Evolutionary conservation across 2,329 filamentous ascomycete genomes (phyloP).

Genomic region (Stagonosporopsis cucurbitacearum): DNA sequence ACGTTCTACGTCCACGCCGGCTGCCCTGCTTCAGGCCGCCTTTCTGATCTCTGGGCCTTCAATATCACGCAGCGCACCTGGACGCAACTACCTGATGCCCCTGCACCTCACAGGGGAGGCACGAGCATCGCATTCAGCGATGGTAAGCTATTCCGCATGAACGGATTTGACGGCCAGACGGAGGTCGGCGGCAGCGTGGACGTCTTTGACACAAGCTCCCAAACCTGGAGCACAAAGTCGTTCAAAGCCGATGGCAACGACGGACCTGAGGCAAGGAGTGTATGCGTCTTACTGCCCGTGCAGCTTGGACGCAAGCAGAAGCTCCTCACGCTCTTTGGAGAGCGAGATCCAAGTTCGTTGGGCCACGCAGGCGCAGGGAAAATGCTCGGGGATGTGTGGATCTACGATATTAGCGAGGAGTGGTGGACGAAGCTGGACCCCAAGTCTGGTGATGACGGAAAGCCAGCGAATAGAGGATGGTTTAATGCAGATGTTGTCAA

Average conservation of each 20-base stretch:
- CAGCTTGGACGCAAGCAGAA: slow-evolving; percentile 43
- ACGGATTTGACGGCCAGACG: slow-evolving; percentile 74
- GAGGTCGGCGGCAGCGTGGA: slow-evolving; percentile 78
- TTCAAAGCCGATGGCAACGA: slow-evolving; percentile 53
- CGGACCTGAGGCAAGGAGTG: slow-evolving; percentile 59
- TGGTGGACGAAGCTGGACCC: slow-evolving; percentile 45
- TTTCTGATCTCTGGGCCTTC: slow-evolving; percentile 80
- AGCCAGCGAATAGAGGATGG: slow-evolving; percentile 58
- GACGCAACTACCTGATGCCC: slow-evolving; percentile 71
- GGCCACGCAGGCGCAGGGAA: slow-evolving; percentile 64
- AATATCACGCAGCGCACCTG: slow-evolving; percentile 69
- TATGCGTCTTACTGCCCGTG: slow-evolving; percentile 55
- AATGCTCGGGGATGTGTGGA: slow-evolving; percentile 62
- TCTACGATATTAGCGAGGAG: slow-evolving; percentile 48
- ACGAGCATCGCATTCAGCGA: slow-evolving; percentile 69
- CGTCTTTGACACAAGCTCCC: slow-evolving; percentile 54
- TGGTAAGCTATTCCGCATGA: slow-evolving; percentile 76
- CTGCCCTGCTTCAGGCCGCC: slow-evolving; percentile 67
- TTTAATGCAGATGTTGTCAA: slow-evolving; percentile 59
- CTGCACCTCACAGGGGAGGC: slow-evolving; percentile 70
- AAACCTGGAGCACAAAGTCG: slow-evolving; percentile 51
- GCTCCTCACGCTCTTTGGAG: slow-evolving; percentile 61
- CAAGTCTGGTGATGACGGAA: slow-evolving; percentile 23
- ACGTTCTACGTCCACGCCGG: slow-evolving; percentile 81
- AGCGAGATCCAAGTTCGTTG: slow-evolving; percentile 59